phyloP scores from a whole-genome alignment of 371 early-diverging fungal genomes.

The Mucor plumbeus region DNA sequence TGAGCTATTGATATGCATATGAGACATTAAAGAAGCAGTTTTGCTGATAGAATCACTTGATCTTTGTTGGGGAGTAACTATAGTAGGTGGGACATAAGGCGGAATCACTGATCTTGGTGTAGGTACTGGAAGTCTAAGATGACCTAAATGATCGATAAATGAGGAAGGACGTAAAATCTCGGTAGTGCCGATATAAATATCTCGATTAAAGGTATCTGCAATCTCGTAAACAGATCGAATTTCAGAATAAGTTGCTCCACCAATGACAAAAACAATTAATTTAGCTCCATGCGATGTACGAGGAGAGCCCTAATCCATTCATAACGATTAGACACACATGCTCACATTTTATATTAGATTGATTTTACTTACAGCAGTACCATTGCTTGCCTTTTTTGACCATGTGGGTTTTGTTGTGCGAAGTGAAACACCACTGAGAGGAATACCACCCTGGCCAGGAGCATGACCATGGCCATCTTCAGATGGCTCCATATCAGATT shows the following conservation, averaged over 20 bases:
- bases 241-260: constrained; percentile 93
- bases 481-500: constrained; percentile 52
- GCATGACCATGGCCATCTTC: constrained; percentile 34
- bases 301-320: constrained; percentile 19
- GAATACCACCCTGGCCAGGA: constrained; percentile 33
- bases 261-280: constrained; percentile 82
- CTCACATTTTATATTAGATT: not conserved
- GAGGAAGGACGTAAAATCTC: constrained; percentile 76
- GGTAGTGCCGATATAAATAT: constrained; percentile 85
- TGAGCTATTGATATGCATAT: constrained; percentile 21
- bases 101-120: constrained; percentile 33
- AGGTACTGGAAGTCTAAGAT: constrained; percentile 45
- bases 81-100: constrained; percentile 44
- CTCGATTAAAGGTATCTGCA: constrained; percentile 67
- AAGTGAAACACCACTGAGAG: constrained; percentile 53
- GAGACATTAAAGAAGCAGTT: constrained; percentile 28
- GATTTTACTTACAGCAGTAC: constrained; percentile 19
- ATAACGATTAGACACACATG: not conserved
- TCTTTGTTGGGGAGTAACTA: constrained; percentile 23
- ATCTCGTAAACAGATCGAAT: constrained; percentile 88
- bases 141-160: constrained; percentile 70
- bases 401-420: constrained; percentile 55
- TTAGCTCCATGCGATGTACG: constrained; percentile 40
- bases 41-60: constrained; percentile 22
- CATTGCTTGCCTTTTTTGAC: constrained; percentile 36